A percentile compares a stretch with the other conserved stretches of the same genome.
Conservation (phyloP, 2,329 filamentous ascomycete species). For the Zymoseptoria brevis region DNA sequence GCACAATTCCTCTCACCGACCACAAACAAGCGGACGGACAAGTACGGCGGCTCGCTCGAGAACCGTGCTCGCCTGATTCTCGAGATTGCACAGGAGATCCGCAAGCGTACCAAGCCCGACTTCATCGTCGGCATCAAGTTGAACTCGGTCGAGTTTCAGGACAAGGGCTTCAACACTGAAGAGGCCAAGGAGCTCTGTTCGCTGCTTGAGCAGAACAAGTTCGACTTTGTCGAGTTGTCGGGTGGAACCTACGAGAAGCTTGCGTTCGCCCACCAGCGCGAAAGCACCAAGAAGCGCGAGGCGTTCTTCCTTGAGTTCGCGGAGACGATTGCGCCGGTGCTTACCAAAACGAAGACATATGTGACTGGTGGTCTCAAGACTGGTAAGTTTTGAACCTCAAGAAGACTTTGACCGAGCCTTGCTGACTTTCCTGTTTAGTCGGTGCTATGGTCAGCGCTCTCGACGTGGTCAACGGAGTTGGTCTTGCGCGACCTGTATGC, state of each 20-base stretch:
- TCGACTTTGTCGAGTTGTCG: constrained; percentile 52
- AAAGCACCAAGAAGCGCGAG: constrained; percentile 44
- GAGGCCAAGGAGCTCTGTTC: constrained; percentile 37
- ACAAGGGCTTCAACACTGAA: constrained; percentile 44
- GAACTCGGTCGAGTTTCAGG: constrained; percentile 50
- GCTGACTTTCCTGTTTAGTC: constrained; percentile 42
- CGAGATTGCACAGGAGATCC: constrained; percentile 35
- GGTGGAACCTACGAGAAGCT: constrained; percentile 53
- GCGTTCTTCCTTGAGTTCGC: constrained; percentile 55
- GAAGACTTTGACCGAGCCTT: background rate
- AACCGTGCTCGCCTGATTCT: constrained; percentile 37
- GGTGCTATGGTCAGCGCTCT: constrained; percentile 51
- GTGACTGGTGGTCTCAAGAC: constrained; percentile 53
- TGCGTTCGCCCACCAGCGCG: constrained; percentile 45
- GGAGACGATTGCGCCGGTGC: constrained; percentile 42
- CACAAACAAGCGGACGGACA: constrained; percentile 38
- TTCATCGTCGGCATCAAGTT: constrained; percentile 52
- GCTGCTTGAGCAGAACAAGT: constrained; percentile 40
- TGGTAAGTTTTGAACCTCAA: background rate
- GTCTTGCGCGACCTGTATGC: constrained; percentile 47
- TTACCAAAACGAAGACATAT: constrained; percentile 50
- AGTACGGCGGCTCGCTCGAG: constrained; percentile 37
- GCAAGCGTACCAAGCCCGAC: constrained; percentile 29
- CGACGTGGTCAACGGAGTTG: constrained; percentile 51
- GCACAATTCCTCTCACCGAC: constrained; percentile 38